A percentile compares a stretch with the other conserved stretches of the same genome.
phyloP scores from a whole-genome alignment of 2,329 filamentous ascomycete genomes.

The Neospermospora avenae region DNA sequence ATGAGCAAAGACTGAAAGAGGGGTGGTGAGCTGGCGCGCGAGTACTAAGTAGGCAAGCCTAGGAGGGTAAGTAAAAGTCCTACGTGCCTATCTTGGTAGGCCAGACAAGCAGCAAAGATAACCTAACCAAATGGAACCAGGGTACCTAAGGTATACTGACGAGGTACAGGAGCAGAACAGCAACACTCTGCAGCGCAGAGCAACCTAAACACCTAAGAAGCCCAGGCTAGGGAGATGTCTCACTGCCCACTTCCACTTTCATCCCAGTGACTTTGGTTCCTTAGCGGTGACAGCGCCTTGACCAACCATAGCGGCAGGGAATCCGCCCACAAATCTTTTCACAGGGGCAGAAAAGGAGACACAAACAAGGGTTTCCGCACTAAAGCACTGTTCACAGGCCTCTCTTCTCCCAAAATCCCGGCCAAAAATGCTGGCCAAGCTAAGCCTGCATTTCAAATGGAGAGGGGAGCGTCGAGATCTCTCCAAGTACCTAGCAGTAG shows the following conservation, averaged over 20 bases:
- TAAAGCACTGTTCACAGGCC: no score
- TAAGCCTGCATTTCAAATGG: constrained; percentile 1
- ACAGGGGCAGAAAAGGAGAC: background rate
- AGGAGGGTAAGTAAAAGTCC: no score
- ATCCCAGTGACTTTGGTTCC: background rate
- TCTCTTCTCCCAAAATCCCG: constrained; percentile 1
- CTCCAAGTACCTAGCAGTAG: background rate
- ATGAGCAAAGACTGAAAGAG: background rate
- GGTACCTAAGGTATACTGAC: no score
- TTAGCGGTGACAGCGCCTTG: background rate
- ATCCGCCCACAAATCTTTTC: background rate
- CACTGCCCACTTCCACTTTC: constrained; percentile 3
- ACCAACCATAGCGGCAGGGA: background rate
- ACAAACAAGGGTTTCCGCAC: no score
- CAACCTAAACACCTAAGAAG: no score
- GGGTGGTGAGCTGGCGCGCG: background rate
- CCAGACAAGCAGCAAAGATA: no score
- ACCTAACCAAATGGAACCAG: background rate
- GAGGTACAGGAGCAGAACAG: background rate
- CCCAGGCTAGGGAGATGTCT: background rate
- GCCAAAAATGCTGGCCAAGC: background rate
- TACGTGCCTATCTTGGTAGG: no score
- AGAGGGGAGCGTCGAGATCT: background rate
- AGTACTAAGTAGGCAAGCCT: background rate
- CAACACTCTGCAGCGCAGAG: background rate